Evolutionary conservation across 2,329 filamentous ascomycete genomes (phyloP).

Genomic region (Penicillium sp.): DNA sequence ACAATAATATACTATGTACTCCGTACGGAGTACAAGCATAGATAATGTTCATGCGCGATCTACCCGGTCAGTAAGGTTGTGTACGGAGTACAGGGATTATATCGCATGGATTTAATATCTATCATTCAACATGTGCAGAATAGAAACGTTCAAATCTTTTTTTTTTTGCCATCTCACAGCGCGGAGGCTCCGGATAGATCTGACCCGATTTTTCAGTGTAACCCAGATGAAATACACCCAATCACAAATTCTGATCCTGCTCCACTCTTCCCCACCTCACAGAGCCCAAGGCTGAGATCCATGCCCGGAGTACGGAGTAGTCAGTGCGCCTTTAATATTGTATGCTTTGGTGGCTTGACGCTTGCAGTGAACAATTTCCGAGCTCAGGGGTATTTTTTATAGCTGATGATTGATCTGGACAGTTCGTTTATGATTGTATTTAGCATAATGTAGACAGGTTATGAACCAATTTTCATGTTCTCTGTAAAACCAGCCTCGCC

Average conservation of each 20-base stretch:
- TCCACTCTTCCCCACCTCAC: not conserved
- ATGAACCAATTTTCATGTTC: not conserved
- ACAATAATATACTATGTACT: no score
- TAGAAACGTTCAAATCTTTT: not conserved
- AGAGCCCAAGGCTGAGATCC: not conserved
- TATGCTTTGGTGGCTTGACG: not conserved
- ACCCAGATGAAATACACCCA: not conserved
- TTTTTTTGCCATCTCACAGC: not conserved
- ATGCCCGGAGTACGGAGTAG: not conserved
- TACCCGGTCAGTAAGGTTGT: not conserved
- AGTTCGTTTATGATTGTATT: not conserved
- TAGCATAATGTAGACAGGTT: not conserved
- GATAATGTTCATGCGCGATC: not conserved
- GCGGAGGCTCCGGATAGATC: not conserved
- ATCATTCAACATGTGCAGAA: not conserved
- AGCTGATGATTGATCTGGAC: not conserved
- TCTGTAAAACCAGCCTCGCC: not conserved
- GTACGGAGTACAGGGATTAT: not conserved
- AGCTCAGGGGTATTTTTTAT: not conserved
- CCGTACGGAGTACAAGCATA: no score
- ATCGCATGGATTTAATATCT: not conserved
- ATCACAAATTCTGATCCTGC: not conserved
- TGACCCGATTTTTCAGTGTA: not conserved
- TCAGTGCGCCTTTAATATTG: not conserved
- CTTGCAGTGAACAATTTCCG: not conserved